phyloP scores from a whole-genome alignment of 1,284 basidiomycete genomes.

The Hypsizygus ulmarius region DNA sequence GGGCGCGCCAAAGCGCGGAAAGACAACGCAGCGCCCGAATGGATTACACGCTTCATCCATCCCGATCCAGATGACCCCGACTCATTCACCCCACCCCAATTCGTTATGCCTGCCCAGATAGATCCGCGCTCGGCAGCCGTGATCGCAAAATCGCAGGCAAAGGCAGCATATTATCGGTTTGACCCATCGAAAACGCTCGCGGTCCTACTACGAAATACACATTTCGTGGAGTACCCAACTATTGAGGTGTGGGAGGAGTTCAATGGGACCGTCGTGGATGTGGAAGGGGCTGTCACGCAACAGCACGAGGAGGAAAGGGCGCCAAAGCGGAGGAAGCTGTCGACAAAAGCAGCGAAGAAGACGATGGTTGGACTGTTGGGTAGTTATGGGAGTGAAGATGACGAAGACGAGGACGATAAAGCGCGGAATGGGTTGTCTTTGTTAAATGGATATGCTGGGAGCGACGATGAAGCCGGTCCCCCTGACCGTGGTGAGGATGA shows the following conservation, averaged over 20 bases:
- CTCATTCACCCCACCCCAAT: conserved; percentile 53
- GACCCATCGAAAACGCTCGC: conserved; percentile 48
- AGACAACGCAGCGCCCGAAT: conserved; percentile 41
- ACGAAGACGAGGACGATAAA: conserved; percentile 33
- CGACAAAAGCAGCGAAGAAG: conserved; percentile 46
- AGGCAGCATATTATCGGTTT: conserved; percentile 51
- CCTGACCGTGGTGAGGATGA: conserved; percentile 27
- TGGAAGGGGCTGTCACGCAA: conserved; percentile 40
- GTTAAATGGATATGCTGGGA: conserved; percentile 55
- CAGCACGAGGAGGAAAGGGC: conserved; percentile 34
- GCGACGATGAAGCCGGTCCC: conserved; percentile 37
- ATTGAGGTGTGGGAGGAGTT: conserved; percentile 75
- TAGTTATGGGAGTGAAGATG: conserved; percentile 63
- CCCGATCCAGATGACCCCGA: conserved; percentile 55
- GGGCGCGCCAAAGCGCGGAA: conserved; percentile 38
- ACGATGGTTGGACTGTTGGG: conserved; percentile 59
- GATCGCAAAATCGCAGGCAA: conserved; percentile 18
- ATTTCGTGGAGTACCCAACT: conserved; percentile 79
- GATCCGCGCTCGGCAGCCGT: conserved; percentile 31
- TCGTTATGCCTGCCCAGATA: conserved; percentile 51
- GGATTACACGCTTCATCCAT: conserved; percentile 51
- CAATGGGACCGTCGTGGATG: conserved; percentile 53
- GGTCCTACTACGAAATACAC: conserved; percentile 51
- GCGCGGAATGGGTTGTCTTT: conserved; percentile 40
- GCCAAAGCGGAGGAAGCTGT: conserved; percentile 54